A percentile compares a stretch with the other conserved stretches of the same genome.
These are phyloP conservation scores for Pilaira anomala DNA, from an alignment of 192 early-diverging fungal species.

Conservation along the genomic window DNA sequence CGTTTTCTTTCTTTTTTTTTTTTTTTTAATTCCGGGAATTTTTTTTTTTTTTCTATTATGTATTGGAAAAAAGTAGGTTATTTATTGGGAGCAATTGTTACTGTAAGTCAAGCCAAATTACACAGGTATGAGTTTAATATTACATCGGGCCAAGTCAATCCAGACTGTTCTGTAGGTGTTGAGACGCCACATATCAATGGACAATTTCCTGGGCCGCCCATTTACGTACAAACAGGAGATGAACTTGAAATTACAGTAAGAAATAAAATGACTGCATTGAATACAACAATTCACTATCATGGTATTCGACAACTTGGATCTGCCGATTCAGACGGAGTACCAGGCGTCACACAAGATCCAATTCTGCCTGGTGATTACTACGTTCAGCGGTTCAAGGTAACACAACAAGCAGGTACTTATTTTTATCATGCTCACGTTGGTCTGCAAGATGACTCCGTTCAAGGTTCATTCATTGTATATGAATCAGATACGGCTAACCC, in stretches of 20 bases:
- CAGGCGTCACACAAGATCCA: conserved; percentile 59
- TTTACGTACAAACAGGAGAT: conserved; percentile 49
- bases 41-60: too few relatives aligned
- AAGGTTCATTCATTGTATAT: conserved; percentile 18
- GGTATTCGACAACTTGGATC: conserved; percentile 42
- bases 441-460: conserved; percentile 16
- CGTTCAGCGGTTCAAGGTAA: conserved; percentile 41
- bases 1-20: not conserved
- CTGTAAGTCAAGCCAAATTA: not conserved
- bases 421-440: conserved; percentile 40
- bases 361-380: conserved; percentile 44
- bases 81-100: not conserved
- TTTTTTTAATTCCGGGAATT: too few relatives aligned
- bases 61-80: not conserved
- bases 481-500: conserved; percentile 12
- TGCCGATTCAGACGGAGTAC: conserved; percentile 48
- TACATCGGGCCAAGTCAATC: not conserved
- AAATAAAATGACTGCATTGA: conserved; percentile 34
- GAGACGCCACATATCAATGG: conserved; percentile 26
- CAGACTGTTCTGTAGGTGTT: conserved; percentile 3
- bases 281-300: conserved; percentile 45
- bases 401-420: conserved; percentile 43
- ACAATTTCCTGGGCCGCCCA: conserved; percentile 55
- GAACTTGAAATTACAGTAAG: conserved; percentile 41
- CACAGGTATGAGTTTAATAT: not conserved